Percentiles rank a stretch among this genome's conserved stretches.
phyloP scores from a whole-genome alignment of 345 rosid species.

The Chamaenerion angustifolium region DNA sequence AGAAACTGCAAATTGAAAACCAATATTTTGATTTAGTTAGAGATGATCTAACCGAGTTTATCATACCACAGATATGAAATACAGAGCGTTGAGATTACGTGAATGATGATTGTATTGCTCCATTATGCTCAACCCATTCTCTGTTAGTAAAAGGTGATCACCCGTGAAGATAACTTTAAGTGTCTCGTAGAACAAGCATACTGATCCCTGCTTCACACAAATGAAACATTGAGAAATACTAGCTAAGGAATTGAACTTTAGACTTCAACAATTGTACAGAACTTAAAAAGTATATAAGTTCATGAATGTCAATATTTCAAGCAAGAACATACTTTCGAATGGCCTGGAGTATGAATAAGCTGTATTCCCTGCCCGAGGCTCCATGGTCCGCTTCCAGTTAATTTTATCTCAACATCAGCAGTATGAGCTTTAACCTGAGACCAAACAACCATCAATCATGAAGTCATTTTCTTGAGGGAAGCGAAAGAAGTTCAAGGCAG shows the following conservation, averaged over 20 bases:
- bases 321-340: slow-evolving; percentile 30
- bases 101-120: slow-evolving; percentile 18
- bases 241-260: too few relatives aligned
- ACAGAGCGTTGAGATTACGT: slow-evolving; percentile 8
- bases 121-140: slow-evolving; percentile 16
- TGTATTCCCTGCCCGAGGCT: slow-evolving; percentile 25
- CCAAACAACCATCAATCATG: not conserved
- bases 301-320: not conserved
- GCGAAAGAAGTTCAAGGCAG: too few relatives aligned
- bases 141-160: slow-evolving; percentile 22
- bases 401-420: slow-evolving; percentile 40
- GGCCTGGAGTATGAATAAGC: slow-evolving; percentile 53
- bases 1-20: slow-evolving; percentile 13
- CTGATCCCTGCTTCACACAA: slow-evolving; percentile 19
- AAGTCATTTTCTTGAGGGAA: not conserved
- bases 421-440: slow-evolving; percentile 31
- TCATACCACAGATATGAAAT: too few relatives aligned
- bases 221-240: not conserved
- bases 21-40: too few relatives aligned
- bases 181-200: slow-evolving; percentile 21
- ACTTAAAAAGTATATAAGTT: too few relatives aligned
- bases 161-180: slow-evolving; percentile 22
- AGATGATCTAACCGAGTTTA: too few relatives aligned
- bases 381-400: slow-evolving; percentile 60
- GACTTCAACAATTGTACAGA: too few relatives aligned